phyloP scores from a whole-genome alignment of 257 asterid species.

The Anisodus tanguticus region DNA sequence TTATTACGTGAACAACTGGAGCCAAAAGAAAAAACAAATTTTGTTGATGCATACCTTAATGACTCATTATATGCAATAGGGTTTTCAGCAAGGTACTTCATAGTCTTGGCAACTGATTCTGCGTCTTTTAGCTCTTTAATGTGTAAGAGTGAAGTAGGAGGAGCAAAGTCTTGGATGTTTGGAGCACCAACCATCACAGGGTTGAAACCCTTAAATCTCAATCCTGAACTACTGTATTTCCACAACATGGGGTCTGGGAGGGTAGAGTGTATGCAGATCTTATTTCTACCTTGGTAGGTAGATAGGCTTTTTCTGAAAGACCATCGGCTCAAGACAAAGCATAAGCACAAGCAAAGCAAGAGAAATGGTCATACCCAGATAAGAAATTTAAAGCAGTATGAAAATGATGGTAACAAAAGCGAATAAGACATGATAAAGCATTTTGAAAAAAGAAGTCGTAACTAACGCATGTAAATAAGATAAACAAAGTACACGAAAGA shows the following conservation, averaged over 20 bases:
- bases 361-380: no score
- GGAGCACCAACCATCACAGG: conserved; percentile 98
- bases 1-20: neutral
- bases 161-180: conserved; percentile 91
- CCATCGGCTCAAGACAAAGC: no score
- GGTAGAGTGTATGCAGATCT: no score
- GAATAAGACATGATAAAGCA: no score
- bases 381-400: no score
- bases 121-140: conserved; percentile 73
- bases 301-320: no score
- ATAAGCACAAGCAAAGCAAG: no score
- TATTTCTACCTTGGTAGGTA: no score
- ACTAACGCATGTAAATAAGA: no score
- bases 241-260: neutral
- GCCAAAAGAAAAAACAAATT: neutral
- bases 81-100: conserved; percentile 82
- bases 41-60: conserved; percentile 58
- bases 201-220: conserved; percentile 1
- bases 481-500: no score
- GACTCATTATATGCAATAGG: conserved; percentile 70
- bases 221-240: conserved; percentile 20
- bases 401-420: no score
- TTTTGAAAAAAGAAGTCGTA: no score
- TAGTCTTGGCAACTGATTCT: conserved; percentile 70
- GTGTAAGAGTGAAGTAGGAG: conserved; percentile 75